phyloP scores from a whole-genome alignment of 2,329 filamentous ascomycete species.

The Emydomyces testavorans region DNA sequence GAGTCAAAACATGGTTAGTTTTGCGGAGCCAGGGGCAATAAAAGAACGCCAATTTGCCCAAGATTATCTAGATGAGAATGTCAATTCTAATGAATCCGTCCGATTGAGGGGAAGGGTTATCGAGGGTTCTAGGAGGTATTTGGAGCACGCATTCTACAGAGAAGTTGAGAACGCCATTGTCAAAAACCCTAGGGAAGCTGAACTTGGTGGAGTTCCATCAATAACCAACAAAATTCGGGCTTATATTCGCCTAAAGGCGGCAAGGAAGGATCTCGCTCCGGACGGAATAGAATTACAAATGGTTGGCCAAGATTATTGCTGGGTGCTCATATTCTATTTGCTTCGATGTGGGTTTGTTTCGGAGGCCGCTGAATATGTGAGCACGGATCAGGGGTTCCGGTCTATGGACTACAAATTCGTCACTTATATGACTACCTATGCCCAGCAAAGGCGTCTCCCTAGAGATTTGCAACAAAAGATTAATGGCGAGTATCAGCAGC shows the following conservation, averaged over 20 bases:
- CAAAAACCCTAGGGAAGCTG: slow-evolving; percentile 78
- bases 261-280: slow-evolving; percentile 70
- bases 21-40: slow-evolving; percentile 52
- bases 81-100: slow-evolving; percentile 52
- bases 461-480: slow-evolving; percentile 75
- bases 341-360: slow-evolving; percentile 71
- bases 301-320: slow-evolving; percentile 72
- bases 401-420: slow-evolving; percentile 85
- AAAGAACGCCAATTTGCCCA: slow-evolving; percentile 64
- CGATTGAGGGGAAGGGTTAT: slow-evolving; percentile 68
- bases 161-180: slow-evolving; percentile 66
- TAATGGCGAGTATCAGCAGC: slow-evolving; percentile 78
- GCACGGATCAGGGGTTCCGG: slow-evolving; percentile 67
- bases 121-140: slow-evolving; percentile 62
- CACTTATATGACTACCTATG: slow-evolving; percentile 76
- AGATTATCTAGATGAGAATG: slow-evolving; percentile 64
- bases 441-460: slow-evolving; percentile 64
- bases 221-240: slow-evolving; percentile 83
- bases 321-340: slow-evolving; percentile 89
- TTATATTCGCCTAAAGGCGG: slow-evolving; percentile 70
- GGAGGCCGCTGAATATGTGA: slow-evolving; percentile 80
- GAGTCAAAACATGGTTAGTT: slow-evolving; percentile 47
- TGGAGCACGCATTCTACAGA: slow-evolving; percentile 70
- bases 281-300: slow-evolving; percentile 72
- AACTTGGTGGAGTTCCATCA: slow-evolving; percentile 77